These are phyloP conservation scores for Dioszegia aurantiaca DNA, from an alignment of 768 basidiomycete species.

Conservation along the genomic window DNA sequence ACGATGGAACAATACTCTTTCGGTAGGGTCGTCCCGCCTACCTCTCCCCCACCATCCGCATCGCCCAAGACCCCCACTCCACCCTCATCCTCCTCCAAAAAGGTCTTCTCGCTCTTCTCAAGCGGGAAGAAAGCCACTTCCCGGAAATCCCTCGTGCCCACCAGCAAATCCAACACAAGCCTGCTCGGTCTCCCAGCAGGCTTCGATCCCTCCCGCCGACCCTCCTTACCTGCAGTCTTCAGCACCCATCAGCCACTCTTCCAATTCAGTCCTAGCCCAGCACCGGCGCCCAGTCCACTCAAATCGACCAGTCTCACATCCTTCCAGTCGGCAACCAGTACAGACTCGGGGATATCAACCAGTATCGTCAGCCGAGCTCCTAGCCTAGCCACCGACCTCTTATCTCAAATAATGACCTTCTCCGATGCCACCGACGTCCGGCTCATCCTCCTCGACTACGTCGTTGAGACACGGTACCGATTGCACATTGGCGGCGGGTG, in stretches of 20 bases:
- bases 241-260: background rate
- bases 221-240: constrained; percentile 18
- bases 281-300: background rate
- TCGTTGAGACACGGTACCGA: constrained; percentile 23
- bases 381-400: constrained; percentile 15
- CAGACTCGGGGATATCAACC: background rate
- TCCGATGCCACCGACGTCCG: constrained; percentile 20
- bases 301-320: constrained; percentile 3
- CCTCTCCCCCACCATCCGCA: background rate
- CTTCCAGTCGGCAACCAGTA: constrained; percentile 10
- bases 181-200: background rate
- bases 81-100: background rate
- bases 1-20: too few relatives aligned
- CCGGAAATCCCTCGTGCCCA: background rate
- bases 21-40: too few relatives aligned
- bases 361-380: background rate
- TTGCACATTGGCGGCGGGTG: constrained; percentile 13
- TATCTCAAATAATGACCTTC: constrained; percentile 25
- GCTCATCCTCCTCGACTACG: constrained; percentile 24
- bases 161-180: background rate
- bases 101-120: background rate
- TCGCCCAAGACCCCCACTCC: background rate
- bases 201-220: constrained; percentile 19
- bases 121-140: background rate
- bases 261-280: background rate